phyloP scores from a whole-genome alignment of 2,329 filamentous ascomycete genomes.

The Oidium heveae region DNA sequence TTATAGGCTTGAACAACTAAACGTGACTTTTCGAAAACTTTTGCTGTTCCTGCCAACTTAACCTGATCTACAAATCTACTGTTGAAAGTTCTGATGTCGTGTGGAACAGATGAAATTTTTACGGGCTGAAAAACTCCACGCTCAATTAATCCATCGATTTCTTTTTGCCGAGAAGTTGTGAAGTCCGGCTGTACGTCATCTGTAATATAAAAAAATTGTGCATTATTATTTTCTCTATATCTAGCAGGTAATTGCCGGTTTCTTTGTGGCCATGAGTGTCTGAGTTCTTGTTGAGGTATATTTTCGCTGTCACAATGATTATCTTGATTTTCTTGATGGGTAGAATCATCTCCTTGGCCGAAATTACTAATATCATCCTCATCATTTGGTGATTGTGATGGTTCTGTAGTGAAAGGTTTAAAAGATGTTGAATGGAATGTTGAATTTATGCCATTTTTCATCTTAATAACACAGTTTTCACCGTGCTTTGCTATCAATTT shows the following conservation, averaged over 20 bases:
- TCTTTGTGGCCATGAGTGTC: not conserved
- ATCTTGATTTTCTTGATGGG: not conserved
- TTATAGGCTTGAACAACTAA: not conserved
- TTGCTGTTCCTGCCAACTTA: not conserved
- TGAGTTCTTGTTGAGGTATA: not conserved
- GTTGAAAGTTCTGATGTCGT: not conserved
- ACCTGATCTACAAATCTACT: not conserved
- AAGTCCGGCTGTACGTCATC: not conserved
- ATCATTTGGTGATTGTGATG: too few relatives aligned
- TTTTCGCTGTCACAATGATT: not conserved
- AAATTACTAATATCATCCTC: too few relatives aligned
- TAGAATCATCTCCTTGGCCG: too few relatives aligned
- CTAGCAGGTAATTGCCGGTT: not conserved
- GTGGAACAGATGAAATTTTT: not conserved
- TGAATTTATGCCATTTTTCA: too few relatives aligned
- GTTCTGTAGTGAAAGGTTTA: too few relatives aligned
- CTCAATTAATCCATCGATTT: not conserved
- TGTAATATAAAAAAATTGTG: not conserved
- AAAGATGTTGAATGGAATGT: too few relatives aligned
- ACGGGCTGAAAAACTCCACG: not conserved
- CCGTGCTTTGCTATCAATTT: too few relatives aligned
- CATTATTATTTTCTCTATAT: not conserved
- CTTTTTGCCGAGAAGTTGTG: not conserved
- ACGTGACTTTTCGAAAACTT: not conserved
- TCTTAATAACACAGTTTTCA: too few relatives aligned